A percentile compares a stretch with the other conserved stretches of the same genome.
Evolutionary conservation across 2,329 filamentous ascomycete species (phyloP).

Genomic region (Xylariaceae sp.): DNA sequence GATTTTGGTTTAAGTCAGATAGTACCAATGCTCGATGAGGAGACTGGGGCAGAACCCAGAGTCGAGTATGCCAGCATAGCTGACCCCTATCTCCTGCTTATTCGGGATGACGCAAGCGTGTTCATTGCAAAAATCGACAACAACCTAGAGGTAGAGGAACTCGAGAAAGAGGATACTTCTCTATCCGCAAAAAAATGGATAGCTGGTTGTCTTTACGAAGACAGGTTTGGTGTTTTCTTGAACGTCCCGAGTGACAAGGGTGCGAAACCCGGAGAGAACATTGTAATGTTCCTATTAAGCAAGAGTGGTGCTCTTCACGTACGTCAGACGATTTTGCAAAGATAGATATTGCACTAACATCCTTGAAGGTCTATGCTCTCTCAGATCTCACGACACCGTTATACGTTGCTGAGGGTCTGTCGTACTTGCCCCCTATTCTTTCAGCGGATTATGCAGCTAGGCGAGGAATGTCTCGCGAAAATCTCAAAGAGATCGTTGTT

Average conservation of each 20-base stretch:
- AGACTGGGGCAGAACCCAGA: constrained; percentile 79
- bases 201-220: constrained; percentile 83
- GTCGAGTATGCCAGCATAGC: constrained; percentile 82
- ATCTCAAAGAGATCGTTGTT: constrained; percentile 78
- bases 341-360: constrained; percentile 2
- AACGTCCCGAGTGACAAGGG: constrained; percentile 47
- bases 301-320: constrained; percentile 77
- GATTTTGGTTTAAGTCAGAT: constrained; percentile 91
- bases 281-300: constrained; percentile 79
- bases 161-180: constrained; percentile 66
- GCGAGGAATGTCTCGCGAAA: constrained; percentile 74
- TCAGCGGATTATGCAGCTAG: constrained; percentile 73
- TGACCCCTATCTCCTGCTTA: constrained; percentile 83
- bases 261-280: constrained; percentile 51
- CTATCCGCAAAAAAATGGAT: constrained; percentile 73
- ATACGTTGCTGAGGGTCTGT: constrained; percentile 77
- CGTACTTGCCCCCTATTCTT: constrained; percentile 77
- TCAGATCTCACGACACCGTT: constrained; percentile 74
- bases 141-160: constrained; percentile 83
- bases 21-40: constrained; percentile 89
- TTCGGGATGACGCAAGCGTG: constrained; percentile 83
- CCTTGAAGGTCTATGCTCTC: constrained; percentile 72
- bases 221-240: constrained; percentile 63
- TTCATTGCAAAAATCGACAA: constrained; percentile 80
- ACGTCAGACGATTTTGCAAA: constrained; percentile 43